Percentiles rank a stretch among this genome's conserved stretches.
Conservation (phyloP, 2,329 filamentous ascomycete species). For the Alternaria triticimaculans region DNA sequence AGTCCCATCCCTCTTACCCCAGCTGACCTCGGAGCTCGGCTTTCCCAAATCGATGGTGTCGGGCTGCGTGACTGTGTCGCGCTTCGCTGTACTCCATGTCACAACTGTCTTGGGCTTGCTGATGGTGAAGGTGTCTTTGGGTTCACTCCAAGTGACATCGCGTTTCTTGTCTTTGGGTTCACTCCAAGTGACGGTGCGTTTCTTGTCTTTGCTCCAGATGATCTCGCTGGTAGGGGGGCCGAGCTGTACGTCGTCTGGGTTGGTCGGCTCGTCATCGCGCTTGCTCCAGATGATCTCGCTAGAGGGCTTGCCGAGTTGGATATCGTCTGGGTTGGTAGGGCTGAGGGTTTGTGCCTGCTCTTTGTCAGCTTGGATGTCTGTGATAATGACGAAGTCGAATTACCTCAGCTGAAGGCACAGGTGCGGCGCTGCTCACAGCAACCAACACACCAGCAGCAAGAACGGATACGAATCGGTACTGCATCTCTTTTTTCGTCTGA, state of each 20-base stretch:
- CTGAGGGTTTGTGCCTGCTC: conserved; percentile 7
- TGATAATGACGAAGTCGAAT: background rate
- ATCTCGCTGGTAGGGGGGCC: conserved; percentile 22
- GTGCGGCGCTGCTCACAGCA: conserved; percentile 27
- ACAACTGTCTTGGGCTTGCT: background rate
- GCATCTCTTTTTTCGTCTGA: conserved; percentile 19
- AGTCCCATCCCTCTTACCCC: conserved; percentile 8
- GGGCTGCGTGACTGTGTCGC: background rate
- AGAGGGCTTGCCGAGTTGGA: conserved; percentile 25
- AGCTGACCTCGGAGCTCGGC: conserved; percentile 11
- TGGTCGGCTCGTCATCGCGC: background rate
- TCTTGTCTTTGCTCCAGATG: conserved; percentile 27
- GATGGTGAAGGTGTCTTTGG: conserved; percentile 6
- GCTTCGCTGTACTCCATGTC: conserved; percentile 6
- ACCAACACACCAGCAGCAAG: conserved; percentile 33
- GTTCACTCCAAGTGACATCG: background rate
- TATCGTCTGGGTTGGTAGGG: conserved; percentile 10
- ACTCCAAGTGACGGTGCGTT: background rate
- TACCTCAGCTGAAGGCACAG: conserved; percentile 33
- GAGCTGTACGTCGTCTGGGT: conserved; percentile 19
- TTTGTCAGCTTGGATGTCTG: background rate
- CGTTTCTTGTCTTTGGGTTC: conserved; percentile 9
- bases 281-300: conserved; percentile 25
- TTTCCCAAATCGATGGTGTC: background rate
- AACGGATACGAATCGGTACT: conserved; percentile 35